phyloP scores from a whole-genome alignment of 2,329 filamentous ascomycete genomes.

The Daldinia sp. region DNA sequence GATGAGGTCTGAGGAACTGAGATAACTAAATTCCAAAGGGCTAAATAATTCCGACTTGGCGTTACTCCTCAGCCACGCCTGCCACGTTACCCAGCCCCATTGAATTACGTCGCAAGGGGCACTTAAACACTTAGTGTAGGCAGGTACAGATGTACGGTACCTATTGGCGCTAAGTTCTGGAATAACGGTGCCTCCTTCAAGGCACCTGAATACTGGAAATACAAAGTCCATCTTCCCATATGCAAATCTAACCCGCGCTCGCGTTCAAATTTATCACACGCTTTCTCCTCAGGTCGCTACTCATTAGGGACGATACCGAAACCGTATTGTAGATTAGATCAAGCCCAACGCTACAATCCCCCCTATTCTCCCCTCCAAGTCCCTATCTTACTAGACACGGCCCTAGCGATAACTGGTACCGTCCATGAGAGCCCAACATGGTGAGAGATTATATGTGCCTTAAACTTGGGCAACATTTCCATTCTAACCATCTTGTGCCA shows the following conservation, averaged over 20 bases:
- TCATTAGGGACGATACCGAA: background rate
- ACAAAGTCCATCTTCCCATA: slow-evolving; percentile 34
- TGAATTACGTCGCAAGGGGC: slow-evolving; percentile 49
- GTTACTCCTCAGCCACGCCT: slow-evolving; percentile 35
- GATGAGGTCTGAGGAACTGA: no score
- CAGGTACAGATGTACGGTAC: slow-evolving; percentile 22
- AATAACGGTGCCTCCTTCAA: slow-evolving; percentile 38
- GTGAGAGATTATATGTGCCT: slow-evolving; percentile 34
- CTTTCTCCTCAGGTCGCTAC: slow-evolving; percentile 14
- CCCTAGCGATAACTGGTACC: slow-evolving; percentile 31
- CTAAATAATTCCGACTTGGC: slow-evolving; percentile 22
- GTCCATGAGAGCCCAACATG: slow-evolving; percentile 52
- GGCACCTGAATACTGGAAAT: slow-evolving; percentile 21
- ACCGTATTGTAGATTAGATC: background rate
- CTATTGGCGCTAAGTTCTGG: slow-evolving; percentile 41
- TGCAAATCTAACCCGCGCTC: slow-evolving; percentile 25
- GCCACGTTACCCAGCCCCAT: slow-evolving; percentile 47
- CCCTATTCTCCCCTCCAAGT: slow-evolving; percentile 11
- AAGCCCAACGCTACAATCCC: slow-evolving; percentile 10
- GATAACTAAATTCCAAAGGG: slow-evolving; percentile 1
- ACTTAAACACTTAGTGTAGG: background rate
- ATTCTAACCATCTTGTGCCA: slow-evolving; percentile 36
- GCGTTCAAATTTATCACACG: slow-evolving; percentile 23
- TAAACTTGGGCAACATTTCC: slow-evolving; percentile 7
- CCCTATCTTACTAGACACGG: slow-evolving; percentile 28